These are phyloP conservation scores for Lodderomyces jiufengensis DNA, from an alignment of 1,139 yeast genomes.

Conservation along the genomic window DNA sequence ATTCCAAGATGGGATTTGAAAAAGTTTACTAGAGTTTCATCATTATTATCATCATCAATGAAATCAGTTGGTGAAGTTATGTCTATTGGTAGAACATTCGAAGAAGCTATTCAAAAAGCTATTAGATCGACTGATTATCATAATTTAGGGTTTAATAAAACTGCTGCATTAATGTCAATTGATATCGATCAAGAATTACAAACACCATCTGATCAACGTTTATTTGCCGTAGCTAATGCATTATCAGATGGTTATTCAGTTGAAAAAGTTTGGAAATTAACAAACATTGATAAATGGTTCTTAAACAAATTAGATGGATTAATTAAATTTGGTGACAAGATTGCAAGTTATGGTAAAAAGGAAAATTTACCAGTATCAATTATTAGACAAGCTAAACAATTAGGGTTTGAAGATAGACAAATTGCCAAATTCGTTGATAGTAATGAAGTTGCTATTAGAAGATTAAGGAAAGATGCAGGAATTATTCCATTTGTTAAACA, in stretches of 20 bases:
- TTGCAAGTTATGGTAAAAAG: slow-evolving; percentile 55
- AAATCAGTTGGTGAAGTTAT: slow-evolving; percentile 99
- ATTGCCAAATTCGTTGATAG: slow-evolving; percentile 87
- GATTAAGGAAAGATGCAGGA: slow-evolving; percentile 84
- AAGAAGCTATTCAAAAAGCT: slow-evolving; percentile 97
- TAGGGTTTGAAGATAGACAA: slow-evolving; percentile 97
- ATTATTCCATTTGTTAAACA: slow-evolving; percentile 92
- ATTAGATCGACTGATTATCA: slow-evolving; percentile 95
- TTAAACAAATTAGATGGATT: slow-evolving; percentile 77
- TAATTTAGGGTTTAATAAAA: slow-evolving; percentile 89
- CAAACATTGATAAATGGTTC: slow-evolving; percentile 97
- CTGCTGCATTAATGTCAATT: slow-evolving; percentile 72
- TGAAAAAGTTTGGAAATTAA: slow-evolving; percentile 86
- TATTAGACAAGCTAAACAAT: slow-evolving; percentile 86
- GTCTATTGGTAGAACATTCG: slow-evolving; percentile 97
- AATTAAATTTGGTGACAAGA: slow-evolving; percentile 63
- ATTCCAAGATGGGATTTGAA: slow-evolving; percentile 99
- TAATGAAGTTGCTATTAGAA: slow-evolving; percentile 90
- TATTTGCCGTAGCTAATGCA: slow-evolving; percentile 96
- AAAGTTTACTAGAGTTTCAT: slow-evolving; percentile 63
- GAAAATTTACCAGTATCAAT: slow-evolving; percentile 41
- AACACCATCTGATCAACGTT: slow-evolving; percentile 94
- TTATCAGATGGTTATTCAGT: slow-evolving; percentile 81
- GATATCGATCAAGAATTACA: slow-evolving; percentile 88
- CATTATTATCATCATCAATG: slow-evolving; percentile 63